Conservation (phyloP, 352 stramenopile species). For the Phytopythium oedochilum region DNA sequence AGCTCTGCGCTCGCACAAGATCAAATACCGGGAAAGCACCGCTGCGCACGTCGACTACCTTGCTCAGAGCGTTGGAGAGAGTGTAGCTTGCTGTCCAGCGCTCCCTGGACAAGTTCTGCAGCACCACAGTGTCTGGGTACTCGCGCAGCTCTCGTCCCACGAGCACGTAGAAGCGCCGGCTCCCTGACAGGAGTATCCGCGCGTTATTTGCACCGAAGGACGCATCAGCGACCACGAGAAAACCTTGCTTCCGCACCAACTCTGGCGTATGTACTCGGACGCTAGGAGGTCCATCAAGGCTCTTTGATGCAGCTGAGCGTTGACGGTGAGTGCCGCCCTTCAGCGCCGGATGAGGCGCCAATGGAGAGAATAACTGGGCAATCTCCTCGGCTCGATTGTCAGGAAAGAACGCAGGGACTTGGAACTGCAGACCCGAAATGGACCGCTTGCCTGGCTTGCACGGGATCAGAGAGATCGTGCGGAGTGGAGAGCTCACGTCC, state of each 20-base stretch:
- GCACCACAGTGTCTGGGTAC: slow-evolving; percentile 23
- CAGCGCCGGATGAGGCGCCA: neutral
- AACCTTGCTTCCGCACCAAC: slow-evolving; percentile 32
- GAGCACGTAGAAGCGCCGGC: slow-evolving; percentile 26
- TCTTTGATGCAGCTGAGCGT: too few species aligned
- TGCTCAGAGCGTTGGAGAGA: slow-evolving; percentile 15
- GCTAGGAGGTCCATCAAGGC: neutral
- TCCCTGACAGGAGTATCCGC: slow-evolving; percentile 4
- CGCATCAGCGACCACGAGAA: slow-evolving; percentile 13
- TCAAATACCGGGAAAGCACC: neutral
- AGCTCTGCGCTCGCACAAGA: slow-evolving; percentile 27
- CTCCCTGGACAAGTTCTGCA: slow-evolving; percentile 13
- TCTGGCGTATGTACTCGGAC: slow-evolving; percentile 2
- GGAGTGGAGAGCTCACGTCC: slow-evolving; percentile 17
- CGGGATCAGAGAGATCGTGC: slow-evolving; percentile 24
- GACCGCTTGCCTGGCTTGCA: neutral
- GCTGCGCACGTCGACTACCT: slow-evolving; percentile 5
- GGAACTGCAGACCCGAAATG: too few species aligned
- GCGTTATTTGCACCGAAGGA: neutral
- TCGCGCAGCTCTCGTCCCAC: slow-evolving; percentile 27
- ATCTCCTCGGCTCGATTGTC: slow-evolving; percentile 37
- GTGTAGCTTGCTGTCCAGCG: slow-evolving; percentile 10
- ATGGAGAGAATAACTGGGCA: slow-evolving; percentile 6
- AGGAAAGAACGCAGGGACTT: neutral
- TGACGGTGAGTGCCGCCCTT: neutral